Base-by-base conservation (phyloP, 352 stramenopile species). In the Pythium dissotocum region DNA sequence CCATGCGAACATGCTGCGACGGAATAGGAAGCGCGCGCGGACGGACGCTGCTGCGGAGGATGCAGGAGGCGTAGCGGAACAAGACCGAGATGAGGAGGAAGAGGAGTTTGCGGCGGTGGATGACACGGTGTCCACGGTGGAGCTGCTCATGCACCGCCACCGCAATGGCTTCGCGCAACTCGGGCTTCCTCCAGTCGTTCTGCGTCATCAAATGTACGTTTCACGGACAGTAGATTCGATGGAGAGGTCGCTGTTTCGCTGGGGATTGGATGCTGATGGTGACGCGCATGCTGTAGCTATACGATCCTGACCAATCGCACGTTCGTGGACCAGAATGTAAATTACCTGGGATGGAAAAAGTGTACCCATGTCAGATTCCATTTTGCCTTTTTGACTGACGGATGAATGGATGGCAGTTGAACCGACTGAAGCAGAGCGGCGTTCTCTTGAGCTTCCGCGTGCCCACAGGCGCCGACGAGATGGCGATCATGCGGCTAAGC, bases 241-340 rank as follows among this genome's bases (percentile, higher is more conserved):
- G 21, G 21, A 7, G 6, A 13, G 49, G 30, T 32, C 18, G 13
- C 62, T 46, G 13, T 18, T 7, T 21, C 53, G 32, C 24, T 33
- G 46, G 5, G n/a, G n/a, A 12, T 63, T 40, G n/a, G 18, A 35
- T 62, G 36, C 5, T 38, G n/a, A 40, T 12, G 33, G 33, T 16
- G 48, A 14, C 40, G 66, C 28, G 32, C 38, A 2, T 54, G 42
- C 12, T 36, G 36, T n/a, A 90, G 82, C 21, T 89, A 91, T 62
- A 75, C 71, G 0, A 65, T 89, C 54, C 66, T 89, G 42, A 69
- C 77, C 24, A 91, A 88, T 63, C 76, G 80, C 14, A 88, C 83
- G 24, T 86, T 85, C 30, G 71, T 89, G 18, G 80, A 89, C 51
- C 80, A 89, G 42, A 89, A 81, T 56, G 82, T 90, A 61, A 69